Evolutionary conservation across 2,329 filamentous ascomycete species (phyloP).

Genomic region (Capronia coronata): DNA sequence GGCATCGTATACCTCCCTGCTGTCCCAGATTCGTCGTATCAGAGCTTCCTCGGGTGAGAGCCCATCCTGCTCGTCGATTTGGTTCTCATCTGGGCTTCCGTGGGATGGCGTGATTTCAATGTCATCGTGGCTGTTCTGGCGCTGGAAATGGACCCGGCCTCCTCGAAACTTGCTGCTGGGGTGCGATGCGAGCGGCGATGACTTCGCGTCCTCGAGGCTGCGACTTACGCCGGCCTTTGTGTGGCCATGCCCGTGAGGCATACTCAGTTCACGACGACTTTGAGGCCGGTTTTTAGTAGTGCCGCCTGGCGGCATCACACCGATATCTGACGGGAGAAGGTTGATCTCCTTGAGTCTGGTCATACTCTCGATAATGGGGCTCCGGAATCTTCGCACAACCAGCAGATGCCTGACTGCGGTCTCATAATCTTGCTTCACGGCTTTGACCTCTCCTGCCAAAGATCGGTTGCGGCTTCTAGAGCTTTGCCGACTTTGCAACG

Average conservation of each 20-base stretch:
- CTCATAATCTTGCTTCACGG: conserved; percentile 40
- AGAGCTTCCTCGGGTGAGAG: conserved; percentile 25
- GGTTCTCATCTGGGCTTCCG: conserved; percentile 21
- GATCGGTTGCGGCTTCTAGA: conserved; percentile 24
- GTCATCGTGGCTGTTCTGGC: conserved; percentile 28
- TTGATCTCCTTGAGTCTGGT: conserved; percentile 31
- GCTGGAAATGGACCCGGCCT: conserved; percentile 25
- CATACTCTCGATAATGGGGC: conserved; percentile 41
- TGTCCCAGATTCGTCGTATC: conserved; percentile 27
- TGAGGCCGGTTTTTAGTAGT: conserved; percentile 21
- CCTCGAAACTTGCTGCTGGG: conserved; percentile 8
- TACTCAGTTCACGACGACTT: conserved; percentile 22
- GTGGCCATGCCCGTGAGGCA: conserved; percentile 11
- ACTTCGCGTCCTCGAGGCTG: conserved; percentile 20
- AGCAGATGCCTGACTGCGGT: conserved; percentile 39
- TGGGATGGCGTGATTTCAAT: conserved; percentile 27
- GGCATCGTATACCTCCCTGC: conserved; percentile 22
- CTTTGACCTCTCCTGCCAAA: conserved; percentile 29
- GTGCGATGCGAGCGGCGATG: conserved; percentile 9
- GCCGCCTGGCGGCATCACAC: conserved; percentile 3
- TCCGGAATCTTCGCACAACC: conserved; percentile 42
- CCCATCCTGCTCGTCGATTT: conserved; percentile 25
- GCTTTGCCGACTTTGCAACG: conserved; percentile 30
- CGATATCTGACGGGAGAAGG: conserved; percentile 13
- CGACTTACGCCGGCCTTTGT: conserved; percentile 11